These are phyloP conservation scores for Claviceps pazoutovae DNA, from an alignment of 2,329 filamentous ascomycete genomes.

Conservation along the genomic window DNA sequence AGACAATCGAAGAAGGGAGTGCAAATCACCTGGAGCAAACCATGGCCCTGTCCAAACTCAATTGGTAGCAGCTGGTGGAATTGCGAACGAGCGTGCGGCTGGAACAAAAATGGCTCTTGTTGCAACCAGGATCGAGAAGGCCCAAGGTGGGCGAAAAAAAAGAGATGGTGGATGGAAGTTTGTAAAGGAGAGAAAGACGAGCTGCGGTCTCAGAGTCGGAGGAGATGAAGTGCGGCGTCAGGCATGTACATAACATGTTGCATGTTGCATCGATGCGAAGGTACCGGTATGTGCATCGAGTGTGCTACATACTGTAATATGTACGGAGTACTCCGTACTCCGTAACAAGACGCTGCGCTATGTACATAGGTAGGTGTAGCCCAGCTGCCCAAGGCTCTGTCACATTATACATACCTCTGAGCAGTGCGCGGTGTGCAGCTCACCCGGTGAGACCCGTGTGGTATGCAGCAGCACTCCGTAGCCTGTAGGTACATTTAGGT, in stretches of 20 bases:
- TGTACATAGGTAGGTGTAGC: not conserved
- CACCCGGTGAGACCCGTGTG: not conserved
- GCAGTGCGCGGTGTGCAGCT: not conserved
- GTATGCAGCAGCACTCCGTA: not conserved
- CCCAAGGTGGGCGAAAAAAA: not conserved
- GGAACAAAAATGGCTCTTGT: constrained; percentile 1
- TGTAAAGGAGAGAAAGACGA: not conserved
- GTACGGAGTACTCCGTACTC: no score
- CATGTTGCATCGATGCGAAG: not conserved
- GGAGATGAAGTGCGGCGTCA: constrained; percentile 1
- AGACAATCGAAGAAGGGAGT: constrained; percentile 7
- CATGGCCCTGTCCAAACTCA: constrained; percentile 24
- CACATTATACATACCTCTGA: no score
- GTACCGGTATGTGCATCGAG: not conserved
- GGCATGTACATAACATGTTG: not conserved
- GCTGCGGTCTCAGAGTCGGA: not conserved
- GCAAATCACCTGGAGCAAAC: constrained; percentile 22
- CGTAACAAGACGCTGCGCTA: no score
- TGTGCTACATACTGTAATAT: not conserved
- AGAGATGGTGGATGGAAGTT: not conserved
- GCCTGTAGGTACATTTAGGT: not conserved
- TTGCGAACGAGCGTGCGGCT: constrained; percentile 3
- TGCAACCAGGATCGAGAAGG: not conserved
- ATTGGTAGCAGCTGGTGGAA: constrained; percentile 15
- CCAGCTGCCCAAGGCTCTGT: not conserved